A percentile compares a stretch with the other conserved stretches of the same genome.
Evolutionary conservation across 2,329 filamentous ascomycete genomes (phyloP).

Genomic region (Paecilomyces fulvus): DNA sequence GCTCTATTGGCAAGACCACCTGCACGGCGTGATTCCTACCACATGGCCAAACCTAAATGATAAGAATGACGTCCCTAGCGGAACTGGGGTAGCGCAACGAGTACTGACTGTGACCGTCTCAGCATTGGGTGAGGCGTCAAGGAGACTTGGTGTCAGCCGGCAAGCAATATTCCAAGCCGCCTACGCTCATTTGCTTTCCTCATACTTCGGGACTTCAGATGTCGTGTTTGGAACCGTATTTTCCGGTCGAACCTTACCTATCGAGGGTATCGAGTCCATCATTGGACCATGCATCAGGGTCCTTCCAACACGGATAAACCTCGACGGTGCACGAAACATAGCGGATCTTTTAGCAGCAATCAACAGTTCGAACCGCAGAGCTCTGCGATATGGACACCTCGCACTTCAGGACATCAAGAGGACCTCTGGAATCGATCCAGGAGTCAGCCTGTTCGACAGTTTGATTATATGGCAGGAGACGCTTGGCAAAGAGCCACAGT

Average conservation of each 20-base stretch:
- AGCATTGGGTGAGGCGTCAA: conserved; percentile 29
- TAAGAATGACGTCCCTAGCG: conserved; percentile 14
- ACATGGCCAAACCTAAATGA: conserved; percentile 53
- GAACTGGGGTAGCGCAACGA: conserved; percentile 18
- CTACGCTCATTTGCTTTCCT: conserved; percentile 55
- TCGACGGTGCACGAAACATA: conserved; percentile 44
- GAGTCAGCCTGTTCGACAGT: conserved; percentile 59
- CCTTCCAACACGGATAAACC: conserved; percentile 60
- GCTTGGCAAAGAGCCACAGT: conserved; percentile 31
- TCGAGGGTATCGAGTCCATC: conserved; percentile 61
- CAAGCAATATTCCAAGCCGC: conserved; percentile 72
- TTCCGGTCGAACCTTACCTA: conserved; percentile 68
- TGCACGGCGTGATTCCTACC: conserved; percentile 49
- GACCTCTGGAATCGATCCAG: conserved; percentile 45
- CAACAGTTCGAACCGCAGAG: conserved; percentile 57
- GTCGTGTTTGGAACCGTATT: conserved; percentile 70
- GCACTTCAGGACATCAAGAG: conserved; percentile 63
- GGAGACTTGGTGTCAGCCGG: conserved; percentile 44
- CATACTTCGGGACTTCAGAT: conserved; percentile 57
- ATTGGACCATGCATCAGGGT: conserved; percentile 74
- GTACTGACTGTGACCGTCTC: conserved; percentile 27
- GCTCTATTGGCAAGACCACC: conserved; percentile 62
- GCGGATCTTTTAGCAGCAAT: conserved; percentile 55
- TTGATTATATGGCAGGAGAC: conserved; percentile 82
- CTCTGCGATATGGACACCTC: conserved; percentile 55